These are phyloP conservation scores for Canavalia gladiata DNA, from an alignment of 306 rosid genomes.

Conservation along the genomic window DNA sequence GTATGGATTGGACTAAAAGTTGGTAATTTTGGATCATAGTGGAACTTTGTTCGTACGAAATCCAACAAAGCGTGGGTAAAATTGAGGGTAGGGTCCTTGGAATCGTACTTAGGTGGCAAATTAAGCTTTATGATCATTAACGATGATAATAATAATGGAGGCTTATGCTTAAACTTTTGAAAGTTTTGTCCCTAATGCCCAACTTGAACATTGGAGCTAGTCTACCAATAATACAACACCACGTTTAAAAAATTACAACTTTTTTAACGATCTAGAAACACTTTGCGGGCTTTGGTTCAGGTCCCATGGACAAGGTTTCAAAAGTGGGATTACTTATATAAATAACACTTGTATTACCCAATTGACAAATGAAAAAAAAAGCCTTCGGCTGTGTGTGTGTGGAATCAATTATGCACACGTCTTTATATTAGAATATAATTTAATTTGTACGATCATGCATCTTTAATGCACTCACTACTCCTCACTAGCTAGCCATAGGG, in stretches of 20 bases:
- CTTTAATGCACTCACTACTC: constrained; percentile 52
- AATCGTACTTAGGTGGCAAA: constrained; percentile 66
- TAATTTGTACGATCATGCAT: constrained; percentile 52
- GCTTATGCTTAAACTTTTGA: constrained; percentile 43
- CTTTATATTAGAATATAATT: constrained; percentile 31
- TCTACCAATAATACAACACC: constrained; percentile 52
- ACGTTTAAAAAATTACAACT: constrained; percentile 57
- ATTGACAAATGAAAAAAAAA: constrained; percentile 30
- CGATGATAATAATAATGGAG: constrained; percentile 40
- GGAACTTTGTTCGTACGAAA: constrained; percentile 65
- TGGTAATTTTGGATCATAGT: constrained; percentile 36
- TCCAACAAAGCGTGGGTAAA: constrained; percentile 54
- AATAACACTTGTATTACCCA: constrained; percentile 28
- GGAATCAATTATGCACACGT: constrained; percentile 72
- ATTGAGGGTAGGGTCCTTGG: constrained; percentile 50
- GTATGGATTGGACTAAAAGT: constrained; percentile 42
- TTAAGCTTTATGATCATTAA: constrained; percentile 53
- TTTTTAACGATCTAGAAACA: constrained; percentile 73
- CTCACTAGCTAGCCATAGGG: constrained; percentile 18
- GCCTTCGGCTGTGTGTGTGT: constrained; percentile 45
- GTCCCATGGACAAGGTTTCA: constrained; percentile 77
- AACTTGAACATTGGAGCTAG: constrained; percentile 53
- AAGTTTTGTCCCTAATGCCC: constrained; percentile 56
- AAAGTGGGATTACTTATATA: constrained; percentile 48
- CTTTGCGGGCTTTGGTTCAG: constrained; percentile 65